phyloP scores from a whole-genome alignment of 106 monocot species.

The Dioscorea zingiberensis region DNA sequence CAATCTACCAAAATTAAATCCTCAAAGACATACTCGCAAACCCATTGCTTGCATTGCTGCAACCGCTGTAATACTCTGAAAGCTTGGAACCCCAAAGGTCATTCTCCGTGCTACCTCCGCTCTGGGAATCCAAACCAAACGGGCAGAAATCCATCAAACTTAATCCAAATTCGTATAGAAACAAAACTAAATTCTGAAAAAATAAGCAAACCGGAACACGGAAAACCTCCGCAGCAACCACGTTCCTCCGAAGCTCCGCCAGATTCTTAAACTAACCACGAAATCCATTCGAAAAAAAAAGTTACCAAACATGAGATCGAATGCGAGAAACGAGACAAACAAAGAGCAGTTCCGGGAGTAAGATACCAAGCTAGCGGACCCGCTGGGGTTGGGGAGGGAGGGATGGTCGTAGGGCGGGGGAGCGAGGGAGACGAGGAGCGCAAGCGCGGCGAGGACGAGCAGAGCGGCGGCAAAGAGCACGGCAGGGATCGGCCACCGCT shows the following conservation, averaged over 20 bases:
- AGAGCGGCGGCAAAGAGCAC: slow-evolving; percentile 19
- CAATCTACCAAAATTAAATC: neutral
- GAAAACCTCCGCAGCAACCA: slow-evolving; percentile 15
- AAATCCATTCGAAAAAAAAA: neutral
- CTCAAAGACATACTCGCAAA: slow-evolving; percentile 39
- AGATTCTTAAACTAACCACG: slow-evolving; percentile 2
- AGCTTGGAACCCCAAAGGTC: slow-evolving; percentile 54
- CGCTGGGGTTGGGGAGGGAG: slow-evolving; percentile 15
- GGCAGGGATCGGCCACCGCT: slow-evolving; percentile 18
- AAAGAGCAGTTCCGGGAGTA: neutral
- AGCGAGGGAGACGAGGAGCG: slow-evolving; percentile 37
- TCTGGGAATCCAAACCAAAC: slow-evolving; percentile 11
- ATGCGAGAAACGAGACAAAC: neutral
- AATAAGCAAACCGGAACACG: slow-evolving; percentile 26
- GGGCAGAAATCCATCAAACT: neutral
- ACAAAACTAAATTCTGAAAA: neutral
- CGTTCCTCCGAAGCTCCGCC: neutral
- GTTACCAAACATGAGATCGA: neutral
- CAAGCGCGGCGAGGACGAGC: slow-evolving; percentile 34
- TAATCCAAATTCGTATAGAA: neutral
- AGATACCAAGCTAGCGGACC: neutral
- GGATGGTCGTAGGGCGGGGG: slow-evolving; percentile 30
- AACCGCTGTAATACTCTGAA: slow-evolving; percentile 43
- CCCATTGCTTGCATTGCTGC: slow-evolving; percentile 54
- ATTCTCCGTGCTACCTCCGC: slow-evolving; percentile 11